A percentile compares a stretch with the other conserved stretches of the same genome.
These are phyloP conservation scores for Saussurea involucrata DNA, from an alignment of 129 eudicot species.

Conservation along the genomic window DNA sequence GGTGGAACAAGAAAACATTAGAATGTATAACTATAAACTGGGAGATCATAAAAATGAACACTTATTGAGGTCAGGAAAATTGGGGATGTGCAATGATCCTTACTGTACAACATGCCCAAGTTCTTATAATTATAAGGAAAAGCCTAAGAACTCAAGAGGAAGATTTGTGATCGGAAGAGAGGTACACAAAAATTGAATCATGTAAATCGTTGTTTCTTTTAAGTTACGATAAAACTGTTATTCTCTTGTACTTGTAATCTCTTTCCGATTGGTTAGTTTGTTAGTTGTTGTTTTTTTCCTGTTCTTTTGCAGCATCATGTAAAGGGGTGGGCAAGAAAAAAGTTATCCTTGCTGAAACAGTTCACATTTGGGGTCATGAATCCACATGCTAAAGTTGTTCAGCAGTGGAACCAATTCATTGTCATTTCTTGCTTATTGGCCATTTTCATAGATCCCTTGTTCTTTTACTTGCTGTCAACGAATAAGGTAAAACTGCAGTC, in stretches of 20 bases:
- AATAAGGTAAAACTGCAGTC: slow-evolving; percentile 38
- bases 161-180: neutral
- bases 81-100: slow-evolving; percentile 83
- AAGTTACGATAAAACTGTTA: neutral
- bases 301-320: slow-evolving; percentile 44
- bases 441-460: slow-evolving; percentile 73
- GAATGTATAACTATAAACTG: slow-evolving; percentile 22
- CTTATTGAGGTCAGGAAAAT: slow-evolving; percentile 59
- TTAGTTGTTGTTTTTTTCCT: neutral
- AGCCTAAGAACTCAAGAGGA: slow-evolving; percentile 21
- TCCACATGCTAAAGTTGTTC: slow-evolving; percentile 73
- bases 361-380: slow-evolving; percentile 63
- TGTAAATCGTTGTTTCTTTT: neutral
- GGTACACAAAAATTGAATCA: neutral
- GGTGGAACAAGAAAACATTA: slow-evolving; percentile 24
- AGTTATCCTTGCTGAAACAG: slow-evolving; percentile 32
- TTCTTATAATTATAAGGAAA: slow-evolving; percentile 36
- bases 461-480: slow-evolving; percentile 59
- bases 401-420: slow-evolving; percentile 71
- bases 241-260: neutral
- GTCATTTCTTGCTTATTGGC: slow-evolving; percentile 65
- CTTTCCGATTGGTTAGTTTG: neutral
- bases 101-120: slow-evolving; percentile 84
- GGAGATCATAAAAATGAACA: slow-evolving; percentile 48
- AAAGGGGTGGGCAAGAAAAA: slow-evolving; percentile 50